These are phyloP conservation scores for Thuidium tamariscinum DNA, from an alignment of 225 moss, liverwort and hornwort genomes.

Conservation along the genomic window DNA sequence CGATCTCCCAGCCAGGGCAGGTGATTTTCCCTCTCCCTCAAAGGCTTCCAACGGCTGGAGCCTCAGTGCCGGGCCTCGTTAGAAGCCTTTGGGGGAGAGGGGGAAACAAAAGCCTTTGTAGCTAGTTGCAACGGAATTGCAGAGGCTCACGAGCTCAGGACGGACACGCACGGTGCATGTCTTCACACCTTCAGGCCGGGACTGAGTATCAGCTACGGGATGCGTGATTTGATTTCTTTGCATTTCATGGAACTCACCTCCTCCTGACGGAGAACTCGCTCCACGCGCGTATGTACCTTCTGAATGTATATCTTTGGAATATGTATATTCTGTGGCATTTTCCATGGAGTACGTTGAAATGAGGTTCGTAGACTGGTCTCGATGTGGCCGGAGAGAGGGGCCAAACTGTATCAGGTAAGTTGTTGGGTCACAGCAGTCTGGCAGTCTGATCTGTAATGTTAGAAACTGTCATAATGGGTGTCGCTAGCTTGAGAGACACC, in stretches of 20 bases:
- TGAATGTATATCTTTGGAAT: background rate
- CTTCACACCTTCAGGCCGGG: background rate
- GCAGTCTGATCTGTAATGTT: background rate
- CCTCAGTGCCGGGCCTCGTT: background rate
- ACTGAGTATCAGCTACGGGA: background rate
- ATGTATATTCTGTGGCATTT: background rate
- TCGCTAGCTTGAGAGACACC: too few relatives aligned
- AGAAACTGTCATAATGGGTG: background rate
- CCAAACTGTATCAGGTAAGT: background rate
- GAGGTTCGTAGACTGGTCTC: background rate
- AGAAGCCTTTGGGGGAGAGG: constrained; percentile 33
- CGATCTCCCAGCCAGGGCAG: background rate
- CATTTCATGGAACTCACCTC: background rate
- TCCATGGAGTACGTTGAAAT: background rate
- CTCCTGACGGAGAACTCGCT: background rate
- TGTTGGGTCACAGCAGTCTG: background rate
- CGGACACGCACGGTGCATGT: too few relatives aligned
- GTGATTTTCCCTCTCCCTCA: constrained; percentile 39
- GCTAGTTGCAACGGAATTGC: background rate
- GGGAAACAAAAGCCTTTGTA: constrained; percentile 5
- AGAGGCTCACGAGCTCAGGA: background rate
- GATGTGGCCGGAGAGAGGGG: too few relatives aligned
- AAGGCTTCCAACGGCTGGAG: constrained; percentile 30
- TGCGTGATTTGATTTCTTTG: background rate
- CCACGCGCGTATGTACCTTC: background rate